Percentiles rank a stretch among this genome's conserved stretches.
phyloP scores from a whole-genome alignment of 2,329 filamentous ascomycete species.

The Pseudovirgaria hyperparasitica region DNA sequence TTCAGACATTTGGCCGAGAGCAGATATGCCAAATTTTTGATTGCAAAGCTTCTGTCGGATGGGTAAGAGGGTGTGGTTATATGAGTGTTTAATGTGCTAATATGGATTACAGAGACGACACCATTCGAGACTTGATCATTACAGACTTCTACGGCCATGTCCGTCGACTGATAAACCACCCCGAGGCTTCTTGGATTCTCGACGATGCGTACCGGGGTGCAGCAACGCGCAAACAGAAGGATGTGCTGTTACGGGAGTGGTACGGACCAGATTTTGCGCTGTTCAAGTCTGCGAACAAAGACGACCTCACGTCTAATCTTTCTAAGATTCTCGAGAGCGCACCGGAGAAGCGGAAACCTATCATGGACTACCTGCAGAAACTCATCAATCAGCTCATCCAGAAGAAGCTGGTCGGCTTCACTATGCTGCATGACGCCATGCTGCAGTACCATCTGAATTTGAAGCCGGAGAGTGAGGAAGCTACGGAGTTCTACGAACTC shows the following conservation, averaged over 20 bases:
- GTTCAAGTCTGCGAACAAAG: slow-evolving; percentile 43
- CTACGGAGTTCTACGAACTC: slow-evolving; percentile 76
- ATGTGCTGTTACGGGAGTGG: slow-evolving; percentile 79
- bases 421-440: slow-evolving; percentile 97
- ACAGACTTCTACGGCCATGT: slow-evolving; percentile 93
- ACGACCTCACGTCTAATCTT: slow-evolving; percentile 51
- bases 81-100: slow-evolving; percentile 2
- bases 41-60: slow-evolving; percentile 91
- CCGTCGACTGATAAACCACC: slow-evolving; percentile 85
- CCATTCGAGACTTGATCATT: slow-evolving; percentile 78
- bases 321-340: slow-evolving; percentile 59
- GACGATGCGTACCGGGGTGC: slow-evolving; percentile 91
- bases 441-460: slow-evolving; percentile 84
- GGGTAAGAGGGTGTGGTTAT: slow-evolving; percentile 26
- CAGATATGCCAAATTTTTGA: slow-evolving; percentile 93
- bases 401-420: slow-evolving; percentile 94
- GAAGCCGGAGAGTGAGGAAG: slow-evolving; percentile 65
- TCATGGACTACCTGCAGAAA: slow-evolving; percentile 73
- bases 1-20: slow-evolving; percentile 82
- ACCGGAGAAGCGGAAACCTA: slow-evolving; percentile 75
- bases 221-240: slow-evolving; percentile 76
- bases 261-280: slow-evolving; percentile 89
- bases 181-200: slow-evolving; percentile 93
- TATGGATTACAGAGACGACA: slow-evolving; percentile 45
- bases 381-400: slow-evolving; percentile 88